Percentiles rank a stretch among this genome's conserved stretches.
Conservation (phyloP, 2,329 filamentous ascomycete species). For the Phialocephala subalpina region DNA sequence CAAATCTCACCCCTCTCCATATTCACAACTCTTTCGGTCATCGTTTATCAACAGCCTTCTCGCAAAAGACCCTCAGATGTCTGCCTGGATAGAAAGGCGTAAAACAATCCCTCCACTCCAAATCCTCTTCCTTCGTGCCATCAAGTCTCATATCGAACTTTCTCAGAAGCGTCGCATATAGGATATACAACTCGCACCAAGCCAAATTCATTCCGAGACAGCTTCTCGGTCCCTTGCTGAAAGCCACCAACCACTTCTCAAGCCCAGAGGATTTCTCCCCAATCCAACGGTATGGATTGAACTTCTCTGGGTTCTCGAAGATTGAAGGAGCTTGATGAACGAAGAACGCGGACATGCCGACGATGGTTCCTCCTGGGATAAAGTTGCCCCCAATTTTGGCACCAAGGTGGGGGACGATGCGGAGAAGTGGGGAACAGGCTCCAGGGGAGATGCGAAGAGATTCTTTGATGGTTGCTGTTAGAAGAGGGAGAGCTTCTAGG, state of each 20-base stretch:
- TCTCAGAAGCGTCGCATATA: conserved; percentile 43
- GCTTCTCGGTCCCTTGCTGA: conserved; percentile 51
- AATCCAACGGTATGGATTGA: conserved; percentile 37
- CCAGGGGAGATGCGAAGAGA: conserved; percentile 80
- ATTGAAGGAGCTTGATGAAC: conserved; percentile 37
- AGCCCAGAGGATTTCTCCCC: conserved; percentile 12
- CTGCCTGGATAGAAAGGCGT: conserved; percentile 32
- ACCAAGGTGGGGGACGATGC: conserved; percentile 71
- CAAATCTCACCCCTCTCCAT: background rate
- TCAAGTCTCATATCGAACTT: conserved; percentile 42
- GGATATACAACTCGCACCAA: conserved; percentile 44
- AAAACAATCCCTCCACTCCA: conserved; percentile 43
- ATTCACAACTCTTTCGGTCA: background rate
- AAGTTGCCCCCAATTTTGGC: conserved; percentile 66
- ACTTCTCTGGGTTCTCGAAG: conserved; percentile 34
- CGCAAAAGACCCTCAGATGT: conserved; percentile 37
- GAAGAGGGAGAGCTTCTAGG: conserved; percentile 46
- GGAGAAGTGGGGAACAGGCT: conserved; percentile 73
- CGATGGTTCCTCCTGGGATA: conserved; percentile 63
- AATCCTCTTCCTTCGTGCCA: conserved; percentile 38
- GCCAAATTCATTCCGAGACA: conserved; percentile 46
- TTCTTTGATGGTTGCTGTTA: conserved; percentile 67
- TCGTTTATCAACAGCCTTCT: background rate
- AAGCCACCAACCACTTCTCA: conserved; percentile 47
- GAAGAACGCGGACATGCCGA: conserved; percentile 44